Base-by-base conservation (phyloP, 2,329 filamentous ascomycete genomes). In the Aureobasidium leucospermi region DNA sequence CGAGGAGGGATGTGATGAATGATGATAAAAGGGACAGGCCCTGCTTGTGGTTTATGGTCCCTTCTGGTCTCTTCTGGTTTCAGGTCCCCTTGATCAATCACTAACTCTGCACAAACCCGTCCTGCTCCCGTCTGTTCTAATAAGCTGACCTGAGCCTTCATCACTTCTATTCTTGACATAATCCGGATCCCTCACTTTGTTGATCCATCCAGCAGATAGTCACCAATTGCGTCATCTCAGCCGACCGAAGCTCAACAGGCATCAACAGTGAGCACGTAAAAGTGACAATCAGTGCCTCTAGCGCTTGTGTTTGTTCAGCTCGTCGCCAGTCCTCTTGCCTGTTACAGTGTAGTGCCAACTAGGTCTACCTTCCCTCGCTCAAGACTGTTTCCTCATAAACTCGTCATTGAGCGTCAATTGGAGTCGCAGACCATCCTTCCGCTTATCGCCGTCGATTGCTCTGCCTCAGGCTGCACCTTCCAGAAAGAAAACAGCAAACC, bases 61-160 rank as follows among this genome's bases (percentile, higher is more conserved):
- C 49, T 31, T 55, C 39, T 46, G 31, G 7, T 45, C 31, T 56
- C 39, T 46, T 36, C 52, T 56, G 52, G 52, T 56, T 19, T 56
- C 52, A 56, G 3, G 38, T 41, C 32, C 46, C 41, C 9, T 46
- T 55, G 51, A 43, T 38, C 34, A 38, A 46, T 46, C 31, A 19
- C 41, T 23, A 38, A n/a, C 19, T n/a, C 41, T 56, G 52, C 52
- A 46, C 32, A 56, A 46, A 56, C 13, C 52, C 52, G 31, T 36
- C 16, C 31, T 43, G 39, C 29, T 46, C 16, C 41, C 28, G 31
- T 23, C 32, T 46, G 16, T 32, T 23, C 28, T 42, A 23, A 42
- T 56, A 56, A 56, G 52, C 52, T 56, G 52, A 56, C 52, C 41
- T 56, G 41, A 56, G 52, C 52, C 39, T n/a, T 16, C 9, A 7